These are phyloP conservation scores for Phytopythium helicoides DNA, from an alignment of 352 stramenopile species.

Conservation along the genomic window DNA sequence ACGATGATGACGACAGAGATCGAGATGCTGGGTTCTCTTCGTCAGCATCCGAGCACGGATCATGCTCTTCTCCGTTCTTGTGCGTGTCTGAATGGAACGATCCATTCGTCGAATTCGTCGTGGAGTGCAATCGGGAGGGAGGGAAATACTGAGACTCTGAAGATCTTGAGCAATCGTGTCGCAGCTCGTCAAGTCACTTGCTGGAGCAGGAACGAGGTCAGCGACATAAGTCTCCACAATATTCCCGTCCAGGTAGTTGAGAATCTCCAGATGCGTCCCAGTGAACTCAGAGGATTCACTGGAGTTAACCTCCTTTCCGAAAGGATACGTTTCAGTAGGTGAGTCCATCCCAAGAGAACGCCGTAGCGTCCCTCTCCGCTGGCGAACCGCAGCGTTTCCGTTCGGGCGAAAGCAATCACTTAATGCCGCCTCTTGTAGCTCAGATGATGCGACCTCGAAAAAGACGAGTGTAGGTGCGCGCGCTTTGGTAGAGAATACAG, in stretches of 20 bases:
- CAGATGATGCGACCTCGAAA: slow-evolving; percentile 51
- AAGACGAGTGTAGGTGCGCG: slow-evolving; percentile 63
- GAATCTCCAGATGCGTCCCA: slow-evolving; percentile 34
- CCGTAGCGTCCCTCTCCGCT: not conserved
- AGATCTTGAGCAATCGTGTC: slow-evolving; percentile 29
- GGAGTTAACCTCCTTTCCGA: slow-evolving; percentile 2
- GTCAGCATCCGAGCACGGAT: slow-evolving; percentile 1
- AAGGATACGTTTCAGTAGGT: not conserved
- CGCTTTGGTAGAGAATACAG: slow-evolving; percentile 70
- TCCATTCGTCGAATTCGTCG: slow-evolving; percentile 12
- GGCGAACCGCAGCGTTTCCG: slow-evolving; percentile 1
- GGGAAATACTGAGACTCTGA: slow-evolving; percentile 25
- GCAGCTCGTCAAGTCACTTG: not conserved
- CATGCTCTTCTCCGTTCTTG: slow-evolving; percentile 6
- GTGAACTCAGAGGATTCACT: not conserved
- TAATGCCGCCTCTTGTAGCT: slow-evolving; percentile 20
- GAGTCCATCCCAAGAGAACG: not conserved
- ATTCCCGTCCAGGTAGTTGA: slow-evolving; percentile 55
- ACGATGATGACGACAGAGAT: slow-evolving; percentile 17
- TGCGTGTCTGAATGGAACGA: slow-evolving; percentile 20
- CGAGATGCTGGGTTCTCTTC: slow-evolving; percentile 3
- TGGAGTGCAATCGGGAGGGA: slow-evolving; percentile 17
- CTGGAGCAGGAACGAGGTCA: slow-evolving; percentile 29
- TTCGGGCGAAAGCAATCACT: slow-evolving; percentile 14
- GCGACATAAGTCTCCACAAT: slow-evolving; percentile 44